These are phyloP conservation scores for Eustoma russellianum DNA, from an alignment of 257 asterid species.

Conservation along the genomic window DNA sequence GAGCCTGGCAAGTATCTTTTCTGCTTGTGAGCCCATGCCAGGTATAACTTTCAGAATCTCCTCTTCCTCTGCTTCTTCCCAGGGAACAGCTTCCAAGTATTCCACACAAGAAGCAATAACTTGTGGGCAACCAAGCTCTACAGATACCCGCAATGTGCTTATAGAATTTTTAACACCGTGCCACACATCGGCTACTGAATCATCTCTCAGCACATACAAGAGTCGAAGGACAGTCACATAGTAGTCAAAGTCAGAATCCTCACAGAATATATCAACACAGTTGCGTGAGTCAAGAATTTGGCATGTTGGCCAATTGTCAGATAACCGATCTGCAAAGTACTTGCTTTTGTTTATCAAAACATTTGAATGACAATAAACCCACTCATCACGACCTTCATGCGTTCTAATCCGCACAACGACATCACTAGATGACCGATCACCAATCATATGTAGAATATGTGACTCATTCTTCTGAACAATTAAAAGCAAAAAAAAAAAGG, in stretches of 20 bases:
- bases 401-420: conserved; percentile 80
- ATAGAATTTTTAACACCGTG: conserved; percentile 61
- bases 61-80: conserved; percentile 96
- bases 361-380: conserved; percentile 73
- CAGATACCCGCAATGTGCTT: conserved; percentile 56
- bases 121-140: conserved; percentile 62
- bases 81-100: conserved; percentile 86
- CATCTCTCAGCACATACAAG: conserved; percentile 34
- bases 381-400: conserved; percentile 68
- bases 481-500: conserved; percentile 7
- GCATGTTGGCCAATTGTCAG: conserved; percentile 78
- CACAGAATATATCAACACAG: conserved; percentile 80
- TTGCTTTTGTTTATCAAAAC: conserved; percentile 48
- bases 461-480: conserved; percentile 36
- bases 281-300: conserved; percentile 80
- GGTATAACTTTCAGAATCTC: conserved; percentile 72
- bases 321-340: conserved; percentile 69
- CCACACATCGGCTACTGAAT: conserved; percentile 31
- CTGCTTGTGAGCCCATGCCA: conserved; percentile 55
- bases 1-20: conserved; percentile 63
- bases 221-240: conserved; percentile 55
- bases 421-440: conserved; percentile 75
- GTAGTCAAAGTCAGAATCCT: conserved; percentile 60
- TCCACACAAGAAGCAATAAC: conserved; percentile 53
- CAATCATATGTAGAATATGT: conserved; percentile 33